Conservation (phyloP, 768 basidiomycete species). For the Sistotremastrum niveocremeum region DNA sequence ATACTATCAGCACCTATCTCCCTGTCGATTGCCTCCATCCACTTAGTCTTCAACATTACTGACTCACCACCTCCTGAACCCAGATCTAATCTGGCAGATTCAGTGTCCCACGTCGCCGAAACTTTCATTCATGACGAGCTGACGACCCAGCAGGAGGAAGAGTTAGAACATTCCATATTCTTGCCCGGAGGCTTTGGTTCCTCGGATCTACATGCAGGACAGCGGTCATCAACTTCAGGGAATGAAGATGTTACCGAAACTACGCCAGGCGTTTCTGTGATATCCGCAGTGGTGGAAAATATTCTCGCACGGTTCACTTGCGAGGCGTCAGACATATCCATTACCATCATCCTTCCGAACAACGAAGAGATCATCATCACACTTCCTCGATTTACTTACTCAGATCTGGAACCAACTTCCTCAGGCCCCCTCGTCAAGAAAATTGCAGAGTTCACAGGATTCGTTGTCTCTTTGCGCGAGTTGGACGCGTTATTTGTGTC, state of each 20-base stretch:
- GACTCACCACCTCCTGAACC: slow-evolving; percentile 9
- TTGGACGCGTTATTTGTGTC: no score
- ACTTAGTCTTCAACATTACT: slow-evolving; percentile 42
- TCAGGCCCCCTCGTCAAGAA: no score
- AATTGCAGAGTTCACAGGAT: no score
- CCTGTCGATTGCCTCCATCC: slow-evolving; percentile 52
- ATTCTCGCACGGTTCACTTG: slow-evolving; percentile 14
- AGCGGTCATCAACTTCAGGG: no score
- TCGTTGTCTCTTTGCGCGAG: no score
- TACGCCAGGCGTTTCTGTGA: slow-evolving; percentile 11
- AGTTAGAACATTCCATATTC: slow-evolving; percentile 24
- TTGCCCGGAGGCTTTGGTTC: slow-evolving; percentile 19
- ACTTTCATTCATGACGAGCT: slow-evolving; percentile 81
- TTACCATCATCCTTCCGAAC: slow-evolving; percentile 9
- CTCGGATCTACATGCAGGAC: background rate
- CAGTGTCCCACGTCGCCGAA: slow-evolving; percentile 74
- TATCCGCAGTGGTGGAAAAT: slow-evolving; percentile 14
- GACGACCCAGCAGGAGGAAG: slow-evolving; percentile 48
- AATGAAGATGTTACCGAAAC: background rate
- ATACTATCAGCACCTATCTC: slow-evolving; percentile 63
- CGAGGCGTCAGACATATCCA: slow-evolving; percentile 7
- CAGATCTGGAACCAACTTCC: no score
- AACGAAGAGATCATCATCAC: slow-evolving; percentile 8
- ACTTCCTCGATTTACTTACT: slow-evolving; percentile 4
- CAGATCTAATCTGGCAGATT: slow-evolving; percentile 46